These are phyloP conservation scores for Dictyostelium firmibasis DNA, from an alignment of 78 protist genomes.

Conservation along the genomic window DNA sequence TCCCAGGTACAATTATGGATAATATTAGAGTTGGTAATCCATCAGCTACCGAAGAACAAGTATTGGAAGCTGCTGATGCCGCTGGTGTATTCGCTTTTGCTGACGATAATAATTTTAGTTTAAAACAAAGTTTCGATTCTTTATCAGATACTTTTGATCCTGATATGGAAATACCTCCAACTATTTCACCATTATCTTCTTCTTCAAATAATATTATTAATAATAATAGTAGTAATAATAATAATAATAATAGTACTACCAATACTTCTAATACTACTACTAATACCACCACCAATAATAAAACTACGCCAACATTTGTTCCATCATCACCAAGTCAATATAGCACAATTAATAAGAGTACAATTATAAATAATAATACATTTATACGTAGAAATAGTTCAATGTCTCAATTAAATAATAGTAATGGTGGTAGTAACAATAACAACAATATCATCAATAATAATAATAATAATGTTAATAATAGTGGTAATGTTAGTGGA, in stretches of 20 bases:
- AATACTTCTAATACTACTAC: no score
- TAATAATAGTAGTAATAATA: not conserved
- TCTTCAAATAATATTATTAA: not conserved
- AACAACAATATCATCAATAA: not conserved
- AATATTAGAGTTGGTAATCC: slow-evolving; percentile 81
- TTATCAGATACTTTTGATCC: not conserved
- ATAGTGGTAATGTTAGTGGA: not conserved
- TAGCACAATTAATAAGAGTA: not conserved
- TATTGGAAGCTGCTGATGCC: slow-evolving; percentile 67
- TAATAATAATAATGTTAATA: not conserved
- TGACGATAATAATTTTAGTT: not conserved
- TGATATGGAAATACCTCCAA: not conserved
- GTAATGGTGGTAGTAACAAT: not conserved
- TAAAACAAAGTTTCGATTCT: not conserved
- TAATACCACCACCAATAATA: not conserved
- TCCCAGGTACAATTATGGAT: slow-evolving; percentile 73
- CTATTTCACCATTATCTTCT: not conserved
- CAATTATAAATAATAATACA: slow-evolving; percentile 2
- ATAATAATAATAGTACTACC: not conserved
- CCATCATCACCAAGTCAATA: not conserved
- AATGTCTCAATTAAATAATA: slow-evolving; percentile 19
- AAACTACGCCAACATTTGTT: not conserved
- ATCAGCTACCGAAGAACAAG: slow-evolving; percentile 66
- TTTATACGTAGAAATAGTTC: slow-evolving; percentile 25
- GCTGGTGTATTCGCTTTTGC: slow-evolving; percentile 84